Base-by-base conservation (phyloP, 1,284 basidiomycete species). In the Porogramme epimiltina region DNA sequence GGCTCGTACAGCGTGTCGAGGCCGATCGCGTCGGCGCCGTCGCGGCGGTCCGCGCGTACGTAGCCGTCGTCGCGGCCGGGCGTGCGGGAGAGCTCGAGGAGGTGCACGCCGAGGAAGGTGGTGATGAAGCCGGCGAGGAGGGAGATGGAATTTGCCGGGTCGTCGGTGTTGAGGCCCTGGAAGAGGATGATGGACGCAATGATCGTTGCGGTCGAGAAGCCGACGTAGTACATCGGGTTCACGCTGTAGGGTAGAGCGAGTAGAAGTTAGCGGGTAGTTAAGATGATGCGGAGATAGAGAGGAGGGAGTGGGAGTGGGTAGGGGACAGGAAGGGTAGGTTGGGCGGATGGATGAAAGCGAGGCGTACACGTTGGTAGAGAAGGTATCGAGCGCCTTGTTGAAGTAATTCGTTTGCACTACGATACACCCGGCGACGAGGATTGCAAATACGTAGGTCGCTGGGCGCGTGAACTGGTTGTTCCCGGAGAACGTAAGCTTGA, bases 391-490 rank as follows among this genome's bases (percentile, higher is more conserved):
- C 0, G 96, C 97, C 69, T 98, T 98, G 80, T 98, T 99, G 76
- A 98, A 98, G 77, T 97, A 99, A 75, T 98, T 96, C 92, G 97
- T 95, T 73, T 98, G 95, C 2, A 97, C 84, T 47, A 97, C 67
- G 65, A 99, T 98, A 73, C 94, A 98, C 2, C 85, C 75, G 1
- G 82, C 81, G 3, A 95, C 90, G 28, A 93, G 84, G 47, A 93
- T 79, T 38, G 85, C 93, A 65, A 99, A 98, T 42, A 98, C 83
- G 70, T 98, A 99, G 11, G 97, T 99, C 67, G 91, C 94, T 26
- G 91, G 85, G 68, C 96, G 92, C 1, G 89, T 87, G 68, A 99
- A 91, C 71, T 99, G 96, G 73, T 99, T 99, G 70, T 93, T 93
- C 45, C 96, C 96, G 9, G 85, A 82, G 59, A 98, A 78, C 0